Evolutionary conservation across 495 filamentous ascomycete species (phyloP).

Genomic region (Penicillium argentinense): DNA sequence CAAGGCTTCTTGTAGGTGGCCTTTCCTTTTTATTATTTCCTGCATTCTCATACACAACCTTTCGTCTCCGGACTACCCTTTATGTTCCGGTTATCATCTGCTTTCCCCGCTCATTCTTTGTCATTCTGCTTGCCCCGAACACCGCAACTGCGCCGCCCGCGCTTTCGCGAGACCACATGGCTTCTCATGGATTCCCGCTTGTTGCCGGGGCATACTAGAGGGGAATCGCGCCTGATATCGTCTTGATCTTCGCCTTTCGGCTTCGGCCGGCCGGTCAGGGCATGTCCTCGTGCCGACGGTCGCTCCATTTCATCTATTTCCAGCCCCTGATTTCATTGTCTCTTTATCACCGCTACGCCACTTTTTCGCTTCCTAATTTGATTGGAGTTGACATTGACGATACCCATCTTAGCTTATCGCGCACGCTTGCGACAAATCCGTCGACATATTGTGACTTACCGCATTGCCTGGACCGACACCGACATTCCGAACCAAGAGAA

Average conservation of each 20-base stretch:
- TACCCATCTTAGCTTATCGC: slow-evolving; percentile 40
- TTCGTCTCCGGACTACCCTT: slow-evolving; percentile 20
- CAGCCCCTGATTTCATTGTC: slow-evolving; percentile 16
- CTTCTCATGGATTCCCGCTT: slow-evolving; percentile 5
- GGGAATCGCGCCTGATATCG: slow-evolving; percentile 3
- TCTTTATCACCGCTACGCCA: slow-evolving; percentile 21
- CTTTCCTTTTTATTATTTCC: slow-evolving; percentile 31
- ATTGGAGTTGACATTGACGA: slow-evolving; percentile 40
- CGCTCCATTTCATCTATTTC: slow-evolving; percentile 15
- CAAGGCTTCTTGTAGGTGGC: slow-evolving; percentile 52
- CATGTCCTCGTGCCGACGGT: slow-evolving; percentile 1
- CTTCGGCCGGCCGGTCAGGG: slow-evolving; percentile 8
- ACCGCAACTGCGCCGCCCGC: slow-evolving; percentile 18
- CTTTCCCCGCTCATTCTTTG: slow-evolving; percentile 19
- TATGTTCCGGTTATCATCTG: slow-evolving; percentile 14
- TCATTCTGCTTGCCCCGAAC: slow-evolving; percentile 7
- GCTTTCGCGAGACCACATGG: slow-evolving; percentile 23
- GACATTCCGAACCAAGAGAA: too few species aligned
- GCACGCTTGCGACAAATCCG: slow-evolving; percentile 8
- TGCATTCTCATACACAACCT: slow-evolving; percentile 13
- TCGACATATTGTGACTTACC: too few species aligned
- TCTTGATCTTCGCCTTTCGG: slow-evolving; percentile 15
- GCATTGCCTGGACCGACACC: too few species aligned
- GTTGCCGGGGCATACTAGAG: not conserved
- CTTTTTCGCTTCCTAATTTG: slow-evolving; percentile 25